Base-by-base conservation (phyloP, 805 yeast genomes). In the Zygoascus flipseniorum region DNA sequence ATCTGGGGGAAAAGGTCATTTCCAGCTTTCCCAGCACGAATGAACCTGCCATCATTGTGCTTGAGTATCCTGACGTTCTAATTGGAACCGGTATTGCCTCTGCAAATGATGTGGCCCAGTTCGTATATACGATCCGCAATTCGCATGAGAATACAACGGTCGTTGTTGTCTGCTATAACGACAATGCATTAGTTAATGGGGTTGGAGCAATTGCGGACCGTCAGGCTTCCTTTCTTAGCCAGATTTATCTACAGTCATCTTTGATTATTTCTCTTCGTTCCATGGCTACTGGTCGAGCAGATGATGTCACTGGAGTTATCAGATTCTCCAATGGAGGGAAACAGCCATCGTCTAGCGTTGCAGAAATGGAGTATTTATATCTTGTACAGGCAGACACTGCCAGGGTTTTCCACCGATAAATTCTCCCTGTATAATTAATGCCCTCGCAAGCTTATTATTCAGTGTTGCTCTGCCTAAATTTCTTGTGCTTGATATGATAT, bases 251-350 rank as follows among this genome's bases (percentile, higher is more conserved):
- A 59, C 74, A 77, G 53, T 72, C 86, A 0, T 72, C 74, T 32
- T 56, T 81, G 43, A 72, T 80, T 42, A 58, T 88, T n/a, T 72
- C 76, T 19, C 63, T 88, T 37, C 77, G 79, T 60, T 89, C 95
- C 1, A 69, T 89, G 55, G 73, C 78, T 2, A 87, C 96, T 0
- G 96, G 96, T 0, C 74, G 88, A 60, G 95, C 96, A 0, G 79
- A 78, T 46, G 96, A 89, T 64, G 78, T 86, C 2, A 84, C 95
- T 0, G 96, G 96, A 1, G 74, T 83, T 3, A 63, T 89, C 43
- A 72, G 78, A 0, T 74, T 89, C 0, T 68, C 82, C 0, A 71
- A 69, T 49, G 96, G 96, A 0, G 72, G 81, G 1, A 54, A 73
- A 1, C 68, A 75, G 2, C 57, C 58, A n/a, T 60, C 61, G 3